Conservation (phyloP, 2,329 filamentous ascomycete genomes). For the Verticillium dahliae region DNA sequence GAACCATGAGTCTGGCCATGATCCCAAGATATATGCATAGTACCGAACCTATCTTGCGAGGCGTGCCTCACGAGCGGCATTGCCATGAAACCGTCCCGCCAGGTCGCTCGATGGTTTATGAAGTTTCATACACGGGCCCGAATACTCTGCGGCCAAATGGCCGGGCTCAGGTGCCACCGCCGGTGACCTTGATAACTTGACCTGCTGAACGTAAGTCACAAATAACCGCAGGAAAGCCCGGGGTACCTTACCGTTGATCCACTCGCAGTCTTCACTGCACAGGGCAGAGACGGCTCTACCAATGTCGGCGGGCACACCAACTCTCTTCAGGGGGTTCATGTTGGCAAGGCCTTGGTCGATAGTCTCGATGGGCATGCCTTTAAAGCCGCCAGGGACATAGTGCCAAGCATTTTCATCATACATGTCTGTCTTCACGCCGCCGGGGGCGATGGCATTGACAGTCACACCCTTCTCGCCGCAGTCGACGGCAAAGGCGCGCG, state of each 20-base stretch:
- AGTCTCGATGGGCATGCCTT: slow-evolving; percentile 41
- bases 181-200: slow-evolving; percentile 31
- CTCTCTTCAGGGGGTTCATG: slow-evolving; percentile 52
- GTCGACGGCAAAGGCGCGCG: slow-evolving; percentile 65
- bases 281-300: slow-evolving; percentile 50
- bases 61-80: too few relatives aligned
- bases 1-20: too few relatives aligned
- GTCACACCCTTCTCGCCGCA: slow-evolving; percentile 63
- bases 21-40: too few relatives aligned
- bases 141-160: background rate
- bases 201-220: slow-evolving; percentile 35
- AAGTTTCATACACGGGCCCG: too few relatives aligned
- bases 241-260: slow-evolving; percentile 53
- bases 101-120: too few relatives aligned
- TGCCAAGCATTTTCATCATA: slow-evolving; percentile 65
- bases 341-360: slow-evolving; percentile 50
- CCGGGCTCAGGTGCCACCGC: slow-evolving; percentile 17
- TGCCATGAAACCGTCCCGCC: too few relatives aligned
- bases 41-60: too few relatives aligned
- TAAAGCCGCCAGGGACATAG: slow-evolving; percentile 51
- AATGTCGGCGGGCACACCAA: slow-evolving; percentile 52
- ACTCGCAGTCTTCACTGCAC: slow-evolving; percentile 52
- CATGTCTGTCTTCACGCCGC: slow-evolving; percentile 73
- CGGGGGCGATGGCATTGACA: slow-evolving; percentile 66
- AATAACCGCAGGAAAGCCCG: slow-evolving; percentile 42